phyloP scores from a whole-genome alignment of 345 rosid species.

The Eutrema japonicum region DNA sequence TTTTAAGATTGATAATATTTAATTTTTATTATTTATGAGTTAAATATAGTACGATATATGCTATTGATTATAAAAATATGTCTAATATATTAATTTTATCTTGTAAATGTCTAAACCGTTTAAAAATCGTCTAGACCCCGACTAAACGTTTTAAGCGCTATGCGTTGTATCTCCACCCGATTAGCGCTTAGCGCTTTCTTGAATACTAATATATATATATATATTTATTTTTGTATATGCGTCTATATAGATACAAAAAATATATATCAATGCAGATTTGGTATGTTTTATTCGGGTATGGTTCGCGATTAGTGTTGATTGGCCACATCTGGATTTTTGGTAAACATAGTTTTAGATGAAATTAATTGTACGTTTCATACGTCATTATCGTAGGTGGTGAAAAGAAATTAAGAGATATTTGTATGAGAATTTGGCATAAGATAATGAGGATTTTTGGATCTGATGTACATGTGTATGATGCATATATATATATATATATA shows the following conservation, averaged over 20 bases:
- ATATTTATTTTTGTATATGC: neutral
- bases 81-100: too few species aligned
- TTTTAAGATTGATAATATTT: too few species aligned
- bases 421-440: slow-evolving; percentile 31
- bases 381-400: slow-evolving; percentile 39
- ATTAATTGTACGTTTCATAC: slow-evolving; percentile 25
- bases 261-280: slow-evolving; percentile 17
- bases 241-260: neutral
- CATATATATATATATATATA: too few species aligned
- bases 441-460: slow-evolving; percentile 23
- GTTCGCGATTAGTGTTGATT: slow-evolving; percentile 34
- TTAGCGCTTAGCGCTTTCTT: too few species aligned
- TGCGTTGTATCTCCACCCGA: too few species aligned
- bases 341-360: slow-evolving; percentile 30
- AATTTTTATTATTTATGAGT: too few species aligned
- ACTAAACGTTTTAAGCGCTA: too few species aligned
- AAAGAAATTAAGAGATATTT: slow-evolving; percentile 25
- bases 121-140: too few species aligned
- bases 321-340: slow-evolving; percentile 36
- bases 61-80: too few species aligned
- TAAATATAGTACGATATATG: too few species aligned
- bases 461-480: too few species aligned
- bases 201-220: neutral
- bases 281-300: slow-evolving; percentile 37
- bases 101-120: too few species aligned